Evolutionary conservation across 2,329 filamentous ascomycete genomes (phyloP), one percentile per base, ranked within the genome.

Genomic region (Hymenotorrendiella dingleyae): DNA sequence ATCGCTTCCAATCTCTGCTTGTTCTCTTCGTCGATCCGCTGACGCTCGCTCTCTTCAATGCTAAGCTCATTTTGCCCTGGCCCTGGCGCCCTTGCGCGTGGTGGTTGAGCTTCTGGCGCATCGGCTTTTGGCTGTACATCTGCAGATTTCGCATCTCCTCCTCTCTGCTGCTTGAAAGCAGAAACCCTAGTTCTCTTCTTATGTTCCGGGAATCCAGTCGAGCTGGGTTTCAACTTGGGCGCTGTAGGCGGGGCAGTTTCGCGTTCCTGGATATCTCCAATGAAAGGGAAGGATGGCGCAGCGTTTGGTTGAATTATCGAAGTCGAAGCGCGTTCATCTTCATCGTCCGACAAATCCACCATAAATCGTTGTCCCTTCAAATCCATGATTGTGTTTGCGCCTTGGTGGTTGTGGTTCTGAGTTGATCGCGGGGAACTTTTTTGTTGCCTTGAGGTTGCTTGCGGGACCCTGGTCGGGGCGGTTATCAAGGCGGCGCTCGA

Each of bases 131-230:
- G 41, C 37, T 50, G 49, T 41, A 45, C 12, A 10, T 28, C 11
- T 1, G 38, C 22, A 12, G 42, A 28, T 19, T 38, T 45, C 17
- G 49, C 23, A 44, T 43, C 41, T 36, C 28, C 46, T 12, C 32
- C 44, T 47, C 76, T 72, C 58, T 80, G 77, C 57, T 86, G 81
- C 62, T 88, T 94, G 69, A 95, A 95, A 2, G 84, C 76, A 2
- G 89, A 95, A 6, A 77, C 66, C 44, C 76, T 75, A 43, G 71
- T 73, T 52, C 90, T 80, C 62, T 86, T 88, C 63, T 85, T 93
- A 63, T 89, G 90, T 45, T 82, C 79, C n/a, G 93, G 93, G 54
- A 97, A 97, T 1, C 93, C 93, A 10, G 77, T 80, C 4, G 71
- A 64, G 16, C 71, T 67, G 8, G 68, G 65, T 39, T 76, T 77